Percentiles rank a stretch among this genome's conserved stretches.
phyloP scores from a whole-genome alignment of 1,284 basidiomycete species.

The Apiotrichum porosum region DNA sequence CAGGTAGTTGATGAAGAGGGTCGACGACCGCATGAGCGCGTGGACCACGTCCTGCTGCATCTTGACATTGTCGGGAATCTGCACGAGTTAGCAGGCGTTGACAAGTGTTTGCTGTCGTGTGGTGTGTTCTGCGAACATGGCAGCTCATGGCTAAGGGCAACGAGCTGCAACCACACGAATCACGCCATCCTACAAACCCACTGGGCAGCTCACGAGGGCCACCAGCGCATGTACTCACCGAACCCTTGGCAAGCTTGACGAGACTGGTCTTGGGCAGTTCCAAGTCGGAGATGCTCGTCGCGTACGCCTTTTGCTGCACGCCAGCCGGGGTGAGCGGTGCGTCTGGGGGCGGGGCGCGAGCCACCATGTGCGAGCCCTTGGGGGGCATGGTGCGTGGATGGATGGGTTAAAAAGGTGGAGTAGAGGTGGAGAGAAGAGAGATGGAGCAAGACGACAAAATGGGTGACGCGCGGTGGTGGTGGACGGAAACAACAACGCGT shows the following conservation, averaged over 20 bases:
- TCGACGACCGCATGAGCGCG: conserved; percentile 76
- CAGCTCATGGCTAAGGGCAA: neutral
- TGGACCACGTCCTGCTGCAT: conserved; percentile 79
- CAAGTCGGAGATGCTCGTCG: conserved; percentile 63
- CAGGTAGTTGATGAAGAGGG: conserved; percentile 85
- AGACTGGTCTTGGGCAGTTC: conserved; percentile 77
- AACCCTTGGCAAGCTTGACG: conserved; percentile 71
- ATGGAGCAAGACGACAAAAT: too few species aligned
- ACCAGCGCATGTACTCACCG: too few species aligned
- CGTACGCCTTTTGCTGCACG: conserved; percentile 31
- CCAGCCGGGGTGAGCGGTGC: conserved; percentile 17
- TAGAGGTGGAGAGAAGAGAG: neutral
- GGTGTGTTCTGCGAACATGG: too few species aligned
- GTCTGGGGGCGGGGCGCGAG: neutral
- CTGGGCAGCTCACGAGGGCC: too few species aligned
- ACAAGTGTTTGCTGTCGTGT: too few species aligned
- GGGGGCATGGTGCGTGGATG: neutral
- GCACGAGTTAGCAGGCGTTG: neutral
- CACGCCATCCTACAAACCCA: too few species aligned
- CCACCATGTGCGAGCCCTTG: neutral
- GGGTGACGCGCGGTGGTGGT: too few species aligned
- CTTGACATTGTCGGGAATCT: conserved; percentile 80
- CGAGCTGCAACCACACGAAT: neutral
- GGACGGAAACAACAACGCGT: too few species aligned
- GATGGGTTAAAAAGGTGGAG: too few species aligned